These are phyloP conservation scores for Pseudonitzschia multistriata DNA, from an alignment of 108 stramenopile species.

Conservation along the genomic window DNA sequence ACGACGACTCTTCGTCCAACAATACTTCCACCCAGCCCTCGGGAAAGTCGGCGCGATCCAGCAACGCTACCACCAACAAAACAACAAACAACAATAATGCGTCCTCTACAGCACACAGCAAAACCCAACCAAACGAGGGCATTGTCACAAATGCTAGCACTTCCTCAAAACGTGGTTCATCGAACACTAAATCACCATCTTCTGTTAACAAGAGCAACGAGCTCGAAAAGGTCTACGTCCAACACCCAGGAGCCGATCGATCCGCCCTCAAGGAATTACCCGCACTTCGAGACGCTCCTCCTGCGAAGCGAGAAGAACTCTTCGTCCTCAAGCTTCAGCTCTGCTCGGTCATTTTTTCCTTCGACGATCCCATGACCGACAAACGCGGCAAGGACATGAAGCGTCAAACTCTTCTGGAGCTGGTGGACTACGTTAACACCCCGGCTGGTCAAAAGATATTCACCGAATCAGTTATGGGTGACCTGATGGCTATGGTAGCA, in stretches of 20 bases:
- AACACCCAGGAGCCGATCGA: conserved; percentile 37
- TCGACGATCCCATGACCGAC: conserved; percentile 84
- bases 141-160: no score
- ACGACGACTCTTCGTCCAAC: conserved; percentile 1
- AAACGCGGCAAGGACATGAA: conserved; percentile 94
- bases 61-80: background rate
- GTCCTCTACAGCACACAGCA: background rate
- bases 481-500: conserved; percentile 86
- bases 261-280: conserved; percentile 69
- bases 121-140: background rate
- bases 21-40: background rate
- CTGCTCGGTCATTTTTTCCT: conserved; percentile 84
- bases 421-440: conserved; percentile 98
- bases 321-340: conserved; percentile 85
- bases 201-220: background rate
- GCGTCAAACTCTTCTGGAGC: conserved; percentile 94
- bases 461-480: conserved; percentile 92
- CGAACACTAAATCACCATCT: background rate
- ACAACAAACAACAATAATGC: background rate
- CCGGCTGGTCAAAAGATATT: conserved; percentile 98
- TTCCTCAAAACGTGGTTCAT: background rate
- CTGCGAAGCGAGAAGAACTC: conserved; percentile 84
- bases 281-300: conserved; percentile 74
- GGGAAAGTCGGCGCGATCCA: background rate
- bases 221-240: conserved; percentile 22